phyloP scores from a whole-genome alignment of 164 flowering plant species.

The Piper betle region DNA sequence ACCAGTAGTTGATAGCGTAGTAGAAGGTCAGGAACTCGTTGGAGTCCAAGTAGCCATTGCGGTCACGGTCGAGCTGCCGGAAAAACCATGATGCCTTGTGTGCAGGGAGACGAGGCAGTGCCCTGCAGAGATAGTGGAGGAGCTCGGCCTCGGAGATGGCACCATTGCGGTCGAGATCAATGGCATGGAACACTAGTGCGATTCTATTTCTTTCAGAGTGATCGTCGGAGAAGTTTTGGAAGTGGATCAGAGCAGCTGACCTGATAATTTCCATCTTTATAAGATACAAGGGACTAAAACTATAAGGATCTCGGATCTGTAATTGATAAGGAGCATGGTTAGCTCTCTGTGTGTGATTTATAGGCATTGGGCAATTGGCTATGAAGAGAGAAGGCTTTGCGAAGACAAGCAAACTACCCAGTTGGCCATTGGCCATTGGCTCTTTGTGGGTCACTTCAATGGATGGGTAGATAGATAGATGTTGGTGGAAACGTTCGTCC shows the following conservation, averaged over 20 bases:
- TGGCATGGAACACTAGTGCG: accelerated
- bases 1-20: neutral
- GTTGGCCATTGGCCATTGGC: too few species aligned
- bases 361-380: too few species aligned
- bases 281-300: neutral
- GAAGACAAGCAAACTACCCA: too few species aligned
- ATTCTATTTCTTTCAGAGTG: neutral
- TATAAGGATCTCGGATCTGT: too few species aligned
- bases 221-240: neutral
- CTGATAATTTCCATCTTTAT: constrained; percentile 1
- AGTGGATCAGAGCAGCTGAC: neutral
- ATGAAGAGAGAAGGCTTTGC: too few species aligned
- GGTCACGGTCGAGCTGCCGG: neutral
- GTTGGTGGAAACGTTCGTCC: too few species aligned
- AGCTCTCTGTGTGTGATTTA: too few species aligned
- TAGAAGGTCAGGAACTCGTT: constrained; percentile 2
- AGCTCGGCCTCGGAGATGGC: neutral
- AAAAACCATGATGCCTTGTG: neutral
- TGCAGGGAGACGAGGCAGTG: neutral
- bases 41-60: constrained; percentile 1
- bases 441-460: too few species aligned
- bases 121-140: too few species aligned
- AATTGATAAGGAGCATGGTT: too few species aligned
- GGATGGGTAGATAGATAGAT: too few species aligned
- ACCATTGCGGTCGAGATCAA: neutral